Percentiles rank a stretch among this genome's conserved stretches.
Evolutionary conservation across 129 eudicot genomes (phyloP).

Genomic region (Erigeron canadensis): DNA sequence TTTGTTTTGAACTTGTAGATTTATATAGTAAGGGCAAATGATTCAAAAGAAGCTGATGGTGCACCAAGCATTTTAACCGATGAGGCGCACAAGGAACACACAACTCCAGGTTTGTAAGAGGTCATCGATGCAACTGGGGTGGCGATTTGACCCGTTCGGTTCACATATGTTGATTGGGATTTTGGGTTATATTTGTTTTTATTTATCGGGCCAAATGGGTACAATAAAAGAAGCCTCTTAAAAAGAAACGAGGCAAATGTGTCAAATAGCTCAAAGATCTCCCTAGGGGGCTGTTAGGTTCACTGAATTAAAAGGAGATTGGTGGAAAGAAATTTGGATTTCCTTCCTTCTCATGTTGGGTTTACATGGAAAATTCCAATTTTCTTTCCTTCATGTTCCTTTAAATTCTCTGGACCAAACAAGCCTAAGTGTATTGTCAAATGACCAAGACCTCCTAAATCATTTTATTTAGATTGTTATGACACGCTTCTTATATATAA

Average conservation of each 20-base stretch:
- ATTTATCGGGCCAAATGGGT: not conserved
- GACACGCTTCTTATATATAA: not conserved
- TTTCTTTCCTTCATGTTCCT: no score
- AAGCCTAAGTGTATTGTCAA: not conserved
- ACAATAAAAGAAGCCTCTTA: not conserved
- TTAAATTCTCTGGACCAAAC: no score
- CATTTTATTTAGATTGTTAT: not conserved
- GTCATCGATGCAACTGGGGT: constrained; percentile 10
- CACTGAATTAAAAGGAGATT: no score
- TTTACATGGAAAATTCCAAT: no score
- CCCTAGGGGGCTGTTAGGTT: no score
- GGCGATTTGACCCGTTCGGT: not conserved
- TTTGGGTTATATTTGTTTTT: not conserved
- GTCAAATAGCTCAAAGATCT: not conserved
- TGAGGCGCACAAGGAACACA: constrained; percentile 33
- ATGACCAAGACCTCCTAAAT: not conserved
- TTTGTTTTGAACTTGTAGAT: constrained; percentile 34
- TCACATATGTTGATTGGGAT: not conserved
- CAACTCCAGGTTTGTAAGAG: constrained; percentile 42
- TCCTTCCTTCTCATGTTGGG: no score
- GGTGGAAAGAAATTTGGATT: no score
- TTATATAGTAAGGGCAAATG: constrained; percentile 54
- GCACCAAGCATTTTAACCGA: constrained; percentile 45
- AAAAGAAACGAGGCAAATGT: not conserved
- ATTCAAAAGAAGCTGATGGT: constrained; percentile 57